Conservation (phyloP, 495 filamentous ascomycete species). For the Tuber borchii region DNA sequence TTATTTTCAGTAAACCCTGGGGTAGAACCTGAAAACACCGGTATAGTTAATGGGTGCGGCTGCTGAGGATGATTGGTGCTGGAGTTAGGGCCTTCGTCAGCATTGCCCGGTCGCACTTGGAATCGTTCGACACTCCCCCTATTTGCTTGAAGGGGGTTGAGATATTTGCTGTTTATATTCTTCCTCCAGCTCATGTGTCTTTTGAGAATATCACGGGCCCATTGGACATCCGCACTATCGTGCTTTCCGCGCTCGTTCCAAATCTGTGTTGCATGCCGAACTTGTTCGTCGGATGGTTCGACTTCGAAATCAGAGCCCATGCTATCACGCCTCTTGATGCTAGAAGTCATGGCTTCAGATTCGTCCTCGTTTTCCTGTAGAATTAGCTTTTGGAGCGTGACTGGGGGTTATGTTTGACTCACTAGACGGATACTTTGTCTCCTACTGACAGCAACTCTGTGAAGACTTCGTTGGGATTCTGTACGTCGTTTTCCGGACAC, state of each 20-base stretch:
- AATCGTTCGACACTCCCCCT: slow-evolving; percentile 14
- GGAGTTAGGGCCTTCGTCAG: slow-evolving; percentile 6
- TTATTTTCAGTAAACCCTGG: slow-evolving; percentile 16
- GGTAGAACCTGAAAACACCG: slow-evolving; percentile 6
- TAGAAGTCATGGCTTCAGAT: slow-evolving; percentile 16
- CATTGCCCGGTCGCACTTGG: slow-evolving; percentile 6
- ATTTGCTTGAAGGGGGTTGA: slow-evolving; percentile 12
- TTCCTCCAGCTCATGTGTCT: slow-evolving; percentile 20
- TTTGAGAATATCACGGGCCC: slow-evolving; percentile 23
- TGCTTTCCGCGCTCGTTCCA: slow-evolving; percentile 9
- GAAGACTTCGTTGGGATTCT: not conserved
- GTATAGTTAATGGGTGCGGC: slow-evolving; percentile 2
- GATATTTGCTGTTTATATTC: slow-evolving; percentile 13
- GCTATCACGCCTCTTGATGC: slow-evolving; percentile 23
- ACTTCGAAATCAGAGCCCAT: slow-evolving; percentile 27
- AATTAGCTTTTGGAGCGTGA: not conserved
- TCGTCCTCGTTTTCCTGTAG: slow-evolving; percentile 25
- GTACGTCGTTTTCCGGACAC: not conserved
- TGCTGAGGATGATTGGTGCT: slow-evolving; percentile 8
- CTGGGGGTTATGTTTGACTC: not conserved
- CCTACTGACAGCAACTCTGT: not conserved
- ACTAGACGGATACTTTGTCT: not conserved
- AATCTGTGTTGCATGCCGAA: slow-evolving; percentile 21
- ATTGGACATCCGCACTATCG: slow-evolving; percentile 22
- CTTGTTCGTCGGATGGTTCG: slow-evolving; percentile 27